phyloP scores from a whole-genome alignment of 2,329 filamentous ascomycete species.

The Rugonectria rugulosa region DNA sequence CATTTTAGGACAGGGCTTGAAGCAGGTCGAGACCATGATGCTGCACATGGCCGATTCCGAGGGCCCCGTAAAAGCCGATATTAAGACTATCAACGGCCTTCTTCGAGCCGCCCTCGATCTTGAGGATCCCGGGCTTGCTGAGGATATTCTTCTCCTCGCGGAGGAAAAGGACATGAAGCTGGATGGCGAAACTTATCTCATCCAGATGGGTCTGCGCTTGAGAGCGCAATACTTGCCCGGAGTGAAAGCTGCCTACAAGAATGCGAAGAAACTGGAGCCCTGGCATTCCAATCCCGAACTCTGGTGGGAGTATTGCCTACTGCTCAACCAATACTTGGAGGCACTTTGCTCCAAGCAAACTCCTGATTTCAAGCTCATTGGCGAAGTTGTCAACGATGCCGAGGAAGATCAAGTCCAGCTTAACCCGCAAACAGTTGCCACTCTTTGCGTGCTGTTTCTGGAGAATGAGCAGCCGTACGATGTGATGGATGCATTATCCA shows the following conservation, averaged over 20 bases:
- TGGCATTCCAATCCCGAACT: slow-evolving; percentile 54
- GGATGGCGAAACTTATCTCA: slow-evolving; percentile 73
- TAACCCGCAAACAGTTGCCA: slow-evolving; percentile 76
- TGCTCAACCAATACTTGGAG: slow-evolving; percentile 76
- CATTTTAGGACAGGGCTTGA: slow-evolving; percentile 71
- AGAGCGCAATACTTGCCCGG: slow-evolving; percentile 75
- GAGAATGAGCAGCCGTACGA: slow-evolving; percentile 79
- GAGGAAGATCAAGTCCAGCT: slow-evolving; percentile 74
- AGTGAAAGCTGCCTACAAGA: slow-evolving; percentile 70
- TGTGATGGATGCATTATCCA: slow-evolving; percentile 81
- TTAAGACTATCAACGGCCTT: slow-evolving; percentile 77
- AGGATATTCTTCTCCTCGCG: slow-evolving; percentile 75
- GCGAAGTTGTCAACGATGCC: slow-evolving; percentile 75
- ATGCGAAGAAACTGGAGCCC: slow-evolving; percentile 42
- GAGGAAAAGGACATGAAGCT: slow-evolving; percentile 70
- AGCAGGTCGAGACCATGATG: slow-evolving; percentile 59
- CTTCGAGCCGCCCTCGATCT: slow-evolving; percentile 76
- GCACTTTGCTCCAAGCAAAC: slow-evolving; percentile 68
- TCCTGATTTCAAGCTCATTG: slow-evolving; percentile 74
- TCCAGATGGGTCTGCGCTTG: slow-evolving; percentile 81
- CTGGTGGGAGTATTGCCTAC: slow-evolving; percentile 61
- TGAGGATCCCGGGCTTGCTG: slow-evolving; percentile 74
- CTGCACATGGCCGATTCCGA: slow-evolving; percentile 74
- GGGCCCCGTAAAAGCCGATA: slow-evolving; percentile 64
- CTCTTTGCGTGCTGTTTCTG: slow-evolving; percentile 77